Base-by-base conservation (phyloP, 2,329 filamentous ascomycete species). In the Hymenoscyphus occultus region DNA sequence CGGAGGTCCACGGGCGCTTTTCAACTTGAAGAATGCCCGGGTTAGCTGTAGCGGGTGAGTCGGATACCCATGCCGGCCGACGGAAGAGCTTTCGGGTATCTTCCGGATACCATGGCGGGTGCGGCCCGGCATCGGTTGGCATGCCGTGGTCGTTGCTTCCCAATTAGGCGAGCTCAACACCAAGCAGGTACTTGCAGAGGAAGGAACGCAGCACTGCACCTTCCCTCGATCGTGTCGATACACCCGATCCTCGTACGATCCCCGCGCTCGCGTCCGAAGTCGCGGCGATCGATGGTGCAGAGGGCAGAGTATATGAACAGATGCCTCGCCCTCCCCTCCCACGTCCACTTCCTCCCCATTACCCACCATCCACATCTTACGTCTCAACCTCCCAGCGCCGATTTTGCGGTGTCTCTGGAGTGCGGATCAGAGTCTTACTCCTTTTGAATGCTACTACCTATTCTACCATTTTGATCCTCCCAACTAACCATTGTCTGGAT, bases 401-500 rank as follows among this genome's bases (percentile, higher is more conserved):
- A 51, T 51, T 51, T 51, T 51, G 45, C 45, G 45, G 45, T 28
- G 45, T 51, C 45, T 12, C 19, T 51, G 45, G 45, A 51, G 45
- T n/a, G 19, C n/a, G 45, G 45, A 51, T 51, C 45, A 51, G 45
- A 51, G 45, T 2, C 19, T 22, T 51, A 51, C 45, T 51, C n/a
- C 45, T 28, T 4, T 51, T 28, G 19, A 51, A 51, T 5, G 45
- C 45, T 28, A 51, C 45, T 12, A 28, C 45, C 45, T 51, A 51
- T 51, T 51, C 45, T 51, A 28, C 19, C 45, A 22, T 60, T 60
- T 42, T 60, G 58, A 60, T 60, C 58, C 58, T 16, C 19, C 28
- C 58, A 60, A 60, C 40, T 60, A 12, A 22, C 58, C 40, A 60
- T 60, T 60, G 58, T 42, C 13, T 16, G 58, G 58, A 60, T 60